Conservation (phyloP, 2,329 filamentous ascomycete species). For the Cladophialophora exuberans region DNA sequence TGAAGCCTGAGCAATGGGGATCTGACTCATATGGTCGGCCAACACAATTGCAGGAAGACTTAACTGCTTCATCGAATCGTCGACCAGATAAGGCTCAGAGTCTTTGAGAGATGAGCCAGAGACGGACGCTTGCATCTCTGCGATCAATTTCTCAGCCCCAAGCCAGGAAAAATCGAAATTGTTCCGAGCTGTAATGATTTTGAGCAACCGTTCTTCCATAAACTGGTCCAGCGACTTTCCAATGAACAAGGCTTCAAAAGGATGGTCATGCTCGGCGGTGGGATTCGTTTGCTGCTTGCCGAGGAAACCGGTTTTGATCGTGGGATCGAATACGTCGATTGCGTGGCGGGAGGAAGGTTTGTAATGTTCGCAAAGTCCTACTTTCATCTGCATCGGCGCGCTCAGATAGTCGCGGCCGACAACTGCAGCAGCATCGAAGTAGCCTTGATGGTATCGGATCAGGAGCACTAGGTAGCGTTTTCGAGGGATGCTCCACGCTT, state of each 20-base stretch:
- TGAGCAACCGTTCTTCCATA: slow-evolving; percentile 66
- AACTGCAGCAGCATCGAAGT: slow-evolving; percentile 61
- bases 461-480: slow-evolving; percentile 75
- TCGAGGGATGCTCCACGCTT: slow-evolving; percentile 73
- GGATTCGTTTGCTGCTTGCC: not conserved
- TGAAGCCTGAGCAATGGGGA: slow-evolving; percentile 45
- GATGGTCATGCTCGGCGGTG: slow-evolving; percentile 28
- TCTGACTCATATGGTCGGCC: slow-evolving; percentile 54
- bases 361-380: slow-evolving; percentile 72
- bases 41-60: slow-evolving; percentile 50
- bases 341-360: slow-evolving; percentile 67
- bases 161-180: slow-evolving; percentile 64
- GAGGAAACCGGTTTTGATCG: not conserved
- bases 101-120: slow-evolving; percentile 3
- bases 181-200: slow-evolving; percentile 63
- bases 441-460: slow-evolving; percentile 65
- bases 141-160: slow-evolving; percentile 64
- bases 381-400: slow-evolving; percentile 58
- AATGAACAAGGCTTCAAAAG: slow-evolving; percentile 66
- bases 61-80: slow-evolving; percentile 22
- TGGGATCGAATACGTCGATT: slow-evolving; percentile 53
- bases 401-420: slow-evolving; percentile 42
- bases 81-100: slow-evolving; percentile 17
- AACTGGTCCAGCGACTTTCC: slow-evolving; percentile 71
- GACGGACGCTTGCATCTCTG: slow-evolving; percentile 46